These are phyloP conservation scores for Poronia punctata DNA, from an alignment of 495 filamentous ascomycete genomes.

Conservation along the genomic window DNA sequence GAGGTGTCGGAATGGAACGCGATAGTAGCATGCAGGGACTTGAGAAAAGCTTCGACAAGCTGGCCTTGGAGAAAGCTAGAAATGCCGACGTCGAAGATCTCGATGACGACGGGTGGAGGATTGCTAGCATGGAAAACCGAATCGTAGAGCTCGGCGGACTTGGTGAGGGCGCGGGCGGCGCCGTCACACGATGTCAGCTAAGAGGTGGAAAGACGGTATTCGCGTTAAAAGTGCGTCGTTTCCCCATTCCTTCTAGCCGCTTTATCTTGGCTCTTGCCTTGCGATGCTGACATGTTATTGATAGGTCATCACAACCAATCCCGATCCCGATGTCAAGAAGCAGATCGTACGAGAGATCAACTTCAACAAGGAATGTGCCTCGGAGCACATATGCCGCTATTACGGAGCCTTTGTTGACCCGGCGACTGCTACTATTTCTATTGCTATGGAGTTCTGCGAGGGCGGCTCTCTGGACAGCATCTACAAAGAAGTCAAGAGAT, in stretches of 20 bases:
- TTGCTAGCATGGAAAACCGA: conserved; percentile 79
- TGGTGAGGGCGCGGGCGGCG: conserved; percentile 92
- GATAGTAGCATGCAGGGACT: conserved; percentile 62
- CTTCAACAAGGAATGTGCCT: conserved; percentile 96
- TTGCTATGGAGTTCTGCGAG: conserved; percentile 99
- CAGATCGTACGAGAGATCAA: conserved; percentile 92
- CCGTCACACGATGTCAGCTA: conserved; percentile 83
- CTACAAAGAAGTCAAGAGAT: conserved; percentile 92
- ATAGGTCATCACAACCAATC: conserved; percentile 95
- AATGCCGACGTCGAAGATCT: conserved; percentile 86
- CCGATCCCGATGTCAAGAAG: conserved; percentile 94
- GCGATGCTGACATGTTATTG: conserved; percentile 18
- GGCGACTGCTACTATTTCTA: conserved; percentile 87
- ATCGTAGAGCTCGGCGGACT: conserved; percentile 84
- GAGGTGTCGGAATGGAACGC: conserved; percentile 60
- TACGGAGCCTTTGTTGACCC: conserved; percentile 95
- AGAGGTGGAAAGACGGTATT: conserved; percentile 91
- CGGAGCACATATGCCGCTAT: conserved; percentile 90
- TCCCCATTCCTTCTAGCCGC: background rate
- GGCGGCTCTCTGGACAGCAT: conserved; percentile 92
- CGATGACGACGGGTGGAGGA: conserved; percentile 92
- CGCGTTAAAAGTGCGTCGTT: conserved; percentile 74
- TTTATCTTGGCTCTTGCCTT: background rate
- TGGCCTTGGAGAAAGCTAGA: conserved; percentile 71
- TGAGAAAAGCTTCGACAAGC: conserved; percentile 60